These are phyloP conservation scores for Lentinula detonsa DNA, from an alignment of 768 basidiomycete species.

Conservation along the genomic window DNA sequence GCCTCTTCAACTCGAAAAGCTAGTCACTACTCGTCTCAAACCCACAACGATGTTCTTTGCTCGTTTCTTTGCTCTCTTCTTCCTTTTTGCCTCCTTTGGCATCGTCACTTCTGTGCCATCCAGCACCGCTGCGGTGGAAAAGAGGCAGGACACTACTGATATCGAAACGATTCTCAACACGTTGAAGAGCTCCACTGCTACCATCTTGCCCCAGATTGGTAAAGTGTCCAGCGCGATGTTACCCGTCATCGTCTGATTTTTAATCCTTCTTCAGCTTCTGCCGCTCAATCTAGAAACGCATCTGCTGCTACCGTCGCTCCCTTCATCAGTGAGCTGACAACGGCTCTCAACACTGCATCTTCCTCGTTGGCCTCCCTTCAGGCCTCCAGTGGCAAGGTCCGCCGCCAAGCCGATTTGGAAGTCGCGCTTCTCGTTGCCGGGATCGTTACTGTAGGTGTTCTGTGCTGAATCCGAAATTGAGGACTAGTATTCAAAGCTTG, in stretches of 20 bases:
- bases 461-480: not conserved
- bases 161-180: slow-evolving; percentile 1
- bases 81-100: not conserved
- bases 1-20: not conserved
- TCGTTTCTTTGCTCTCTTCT: slow-evolving; percentile 1
- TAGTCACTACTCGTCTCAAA: not conserved
- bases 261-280: not conserved
- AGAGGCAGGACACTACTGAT: slow-evolving; percentile 1
- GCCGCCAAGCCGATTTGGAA: slow-evolving; percentile 19
- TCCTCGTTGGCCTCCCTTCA: slow-evolving; percentile 13
- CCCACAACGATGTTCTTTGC: not conserved
- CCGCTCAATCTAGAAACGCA: slow-evolving; percentile 11
- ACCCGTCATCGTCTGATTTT: too few species aligned
- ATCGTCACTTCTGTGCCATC: not conserved
- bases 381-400: not conserved
- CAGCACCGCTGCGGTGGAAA: not conserved
- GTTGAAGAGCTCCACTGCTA: not conserved
- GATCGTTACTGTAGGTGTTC: slow-evolving; percentile 16
- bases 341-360: slow-evolving; percentile 16
- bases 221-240: too few species aligned
- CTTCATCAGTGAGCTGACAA: slow-evolving; percentile 16
- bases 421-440: slow-evolving; percentile 19
- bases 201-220: not conserved
- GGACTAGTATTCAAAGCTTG: not conserved
- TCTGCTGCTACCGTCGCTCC: slow-evolving; percentile 14